Evolutionary conservation across 176 grass and related monocot species (phyloP).

Genomic region (Zoysia japonica): DNA sequence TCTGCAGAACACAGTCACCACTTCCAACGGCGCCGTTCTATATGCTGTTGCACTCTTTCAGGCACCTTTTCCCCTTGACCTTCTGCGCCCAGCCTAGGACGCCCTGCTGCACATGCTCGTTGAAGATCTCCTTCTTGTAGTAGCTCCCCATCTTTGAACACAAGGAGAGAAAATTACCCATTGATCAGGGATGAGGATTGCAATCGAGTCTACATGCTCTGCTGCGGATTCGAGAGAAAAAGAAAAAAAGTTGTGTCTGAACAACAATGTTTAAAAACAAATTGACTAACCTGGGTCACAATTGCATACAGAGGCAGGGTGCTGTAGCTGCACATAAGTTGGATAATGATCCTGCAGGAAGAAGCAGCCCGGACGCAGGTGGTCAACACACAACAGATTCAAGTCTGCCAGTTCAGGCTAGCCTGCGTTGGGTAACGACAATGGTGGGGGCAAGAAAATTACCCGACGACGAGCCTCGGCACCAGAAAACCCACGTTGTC

Average conservation of each 20-base stretch:
- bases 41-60: neutral
- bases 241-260: neutral
- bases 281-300: slow-evolving; percentile 67
- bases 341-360: slow-evolving; percentile 60
- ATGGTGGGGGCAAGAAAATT: slow-evolving; percentile 20
- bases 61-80: slow-evolving; percentile 44
- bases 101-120: slow-evolving; percentile 71
- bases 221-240: too few relatives aligned
- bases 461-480: slow-evolving; percentile 92
- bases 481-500: slow-evolving; percentile 60
- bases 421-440: neutral
- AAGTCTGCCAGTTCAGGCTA: neutral
- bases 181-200: neutral
- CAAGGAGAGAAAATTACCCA: slow-evolving; percentile 8
- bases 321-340: slow-evolving; percentile 88
- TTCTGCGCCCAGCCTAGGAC: slow-evolving; percentile 73
- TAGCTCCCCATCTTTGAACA: slow-evolving; percentile 77
- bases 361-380: neutral
- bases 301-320: slow-evolving; percentile 87
- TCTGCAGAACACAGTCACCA: neutral
- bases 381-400: neutral
- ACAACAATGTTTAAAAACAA: neutral
- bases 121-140: slow-evolving; percentile 86
- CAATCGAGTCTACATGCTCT: neutral
- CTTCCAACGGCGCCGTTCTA: neutral